Percentiles rank a stretch among this genome's conserved stretches.
These are phyloP conservation scores for Fusarium cyanostomum DNA, from an alignment of 2,329 filamentous ascomycete species.

Conservation along the genomic window DNA sequence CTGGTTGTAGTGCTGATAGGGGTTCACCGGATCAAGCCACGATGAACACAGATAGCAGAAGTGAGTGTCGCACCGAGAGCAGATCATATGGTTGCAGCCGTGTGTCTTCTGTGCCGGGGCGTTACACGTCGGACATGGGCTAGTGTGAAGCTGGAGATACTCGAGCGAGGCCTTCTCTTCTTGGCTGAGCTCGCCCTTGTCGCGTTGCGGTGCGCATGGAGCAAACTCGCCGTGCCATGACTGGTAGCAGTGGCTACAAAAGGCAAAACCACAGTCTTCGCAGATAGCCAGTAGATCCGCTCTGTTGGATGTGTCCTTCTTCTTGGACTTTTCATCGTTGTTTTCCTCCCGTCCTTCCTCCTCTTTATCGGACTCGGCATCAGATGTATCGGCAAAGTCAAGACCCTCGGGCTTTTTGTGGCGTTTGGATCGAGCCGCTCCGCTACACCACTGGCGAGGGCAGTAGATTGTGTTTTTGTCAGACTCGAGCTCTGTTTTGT, in stretches of 20 bases:
- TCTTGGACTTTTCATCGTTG: constrained; percentile 30
- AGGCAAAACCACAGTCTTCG: constrained; percentile 88
- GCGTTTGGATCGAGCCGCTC: constrained; percentile 80
- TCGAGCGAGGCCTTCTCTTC: constrained; percentile 89
- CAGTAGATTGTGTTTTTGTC: constrained; percentile 95
- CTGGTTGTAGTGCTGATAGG: constrained; percentile 89
- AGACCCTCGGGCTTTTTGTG: constrained; percentile 76
- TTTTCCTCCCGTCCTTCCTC: constrained; percentile 48
- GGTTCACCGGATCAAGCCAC: constrained; percentile 84
- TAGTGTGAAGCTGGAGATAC: constrained; percentile 83
- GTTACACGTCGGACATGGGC: constrained; percentile 87
- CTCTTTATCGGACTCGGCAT: constrained; percentile 61
- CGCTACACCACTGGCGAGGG: constrained; percentile 91
- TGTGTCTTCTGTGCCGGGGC: constrained; percentile 88
- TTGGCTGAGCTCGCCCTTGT: constrained; percentile 75
- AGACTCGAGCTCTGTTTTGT: constrained; percentile 90
- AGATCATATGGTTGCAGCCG: constrained; percentile 98
- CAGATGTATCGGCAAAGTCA: constrained; percentile 66
- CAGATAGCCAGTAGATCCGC: constrained; percentile 82
- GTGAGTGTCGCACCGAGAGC: constrained; percentile 87
- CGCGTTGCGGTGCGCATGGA: constrained; percentile 72
- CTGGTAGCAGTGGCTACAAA: constrained; percentile 75
- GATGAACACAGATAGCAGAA: constrained; percentile 94
- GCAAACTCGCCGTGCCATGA: constrained; percentile 94
- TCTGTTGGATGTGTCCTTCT: constrained; percentile 49